phyloP scores from a whole-genome alignment of 2,329 filamentous ascomycete species.

The Aspergillus sp. region DNA sequence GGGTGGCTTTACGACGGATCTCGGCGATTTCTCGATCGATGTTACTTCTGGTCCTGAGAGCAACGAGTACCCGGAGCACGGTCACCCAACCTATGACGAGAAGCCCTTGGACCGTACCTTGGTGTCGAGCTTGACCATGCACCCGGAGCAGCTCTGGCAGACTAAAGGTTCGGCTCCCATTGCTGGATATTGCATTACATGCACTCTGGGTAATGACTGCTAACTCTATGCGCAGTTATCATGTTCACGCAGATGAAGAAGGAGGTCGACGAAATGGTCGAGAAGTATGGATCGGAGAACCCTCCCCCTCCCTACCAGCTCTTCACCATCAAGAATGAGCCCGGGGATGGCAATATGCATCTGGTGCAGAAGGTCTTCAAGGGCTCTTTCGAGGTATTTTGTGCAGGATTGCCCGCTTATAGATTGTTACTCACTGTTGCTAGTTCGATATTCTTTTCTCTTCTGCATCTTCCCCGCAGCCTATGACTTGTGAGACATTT shows the following conservation, averaged over 20 bases:
- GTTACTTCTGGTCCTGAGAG: slow-evolving; percentile 70
- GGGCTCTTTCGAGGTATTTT: slow-evolving; percentile 70
- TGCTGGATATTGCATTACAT: neutral
- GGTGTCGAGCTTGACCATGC: slow-evolving; percentile 69
- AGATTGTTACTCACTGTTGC: slow-evolving; percentile 14
- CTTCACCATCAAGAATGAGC: slow-evolving; percentile 71
- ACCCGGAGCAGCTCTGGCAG: slow-evolving; percentile 77
- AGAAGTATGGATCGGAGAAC: slow-evolving; percentile 63
- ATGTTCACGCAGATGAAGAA: slow-evolving; percentile 65
- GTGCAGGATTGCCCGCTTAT: slow-evolving; percentile 1
- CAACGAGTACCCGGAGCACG: slow-evolving; percentile 58
- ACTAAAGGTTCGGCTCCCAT: slow-evolving; percentile 61
- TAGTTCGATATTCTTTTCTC: slow-evolving; percentile 90
- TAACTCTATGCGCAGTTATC: slow-evolving; percentile 45
- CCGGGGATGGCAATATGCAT: slow-evolving; percentile 72
- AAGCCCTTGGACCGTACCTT: slow-evolving; percentile 76
- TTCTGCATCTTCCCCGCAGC: slow-evolving; percentile 65
- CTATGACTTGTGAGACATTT: slow-evolving; percentile 52
- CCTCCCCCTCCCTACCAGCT: slow-evolving; percentile 81
- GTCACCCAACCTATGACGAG: slow-evolving; percentile 65
- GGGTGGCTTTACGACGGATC: slow-evolving; percentile 66
- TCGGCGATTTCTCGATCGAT: slow-evolving; percentile 79
- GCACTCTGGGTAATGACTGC: neutral
- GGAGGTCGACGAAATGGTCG: slow-evolving; percentile 61
- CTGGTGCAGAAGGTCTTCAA: slow-evolving; percentile 89